These are phyloP conservation scores for Paramarasmius palmivorus DNA, from an alignment of 1,284 basidiomycete genomes.

Conservation along the genomic window DNA sequence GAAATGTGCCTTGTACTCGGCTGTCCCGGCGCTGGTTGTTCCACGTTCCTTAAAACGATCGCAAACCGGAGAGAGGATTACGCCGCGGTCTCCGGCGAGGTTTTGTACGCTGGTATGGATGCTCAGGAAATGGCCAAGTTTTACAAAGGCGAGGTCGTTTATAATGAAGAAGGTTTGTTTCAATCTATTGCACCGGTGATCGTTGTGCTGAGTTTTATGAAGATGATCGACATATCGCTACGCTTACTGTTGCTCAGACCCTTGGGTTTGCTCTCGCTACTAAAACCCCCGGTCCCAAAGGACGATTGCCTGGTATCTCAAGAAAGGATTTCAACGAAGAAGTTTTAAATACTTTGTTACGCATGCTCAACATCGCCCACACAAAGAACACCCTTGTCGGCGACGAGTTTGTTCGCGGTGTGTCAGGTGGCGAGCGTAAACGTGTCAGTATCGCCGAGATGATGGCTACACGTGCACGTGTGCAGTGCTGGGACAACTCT, in stretches of 20 bases:
- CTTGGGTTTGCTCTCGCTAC: slow-evolving; percentile 68
- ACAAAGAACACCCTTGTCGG: slow-evolving; percentile 81
- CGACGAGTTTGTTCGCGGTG: slow-evolving; percentile 81
- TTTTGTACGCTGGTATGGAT: slow-evolving; percentile 74
- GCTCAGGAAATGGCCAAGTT: slow-evolving; percentile 63
- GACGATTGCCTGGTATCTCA: slow-evolving; percentile 65
- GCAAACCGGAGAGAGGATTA: slow-evolving; percentile 72
- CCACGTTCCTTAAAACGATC: slow-evolving; percentile 77
- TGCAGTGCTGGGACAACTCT: slow-evolving; percentile 85
- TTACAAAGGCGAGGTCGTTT: slow-evolving; percentile 84
- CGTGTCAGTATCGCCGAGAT: slow-evolving; percentile 88
- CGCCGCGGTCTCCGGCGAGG: slow-evolving; percentile 59
- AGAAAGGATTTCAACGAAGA: slow-evolving; percentile 59
- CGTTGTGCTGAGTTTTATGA: slow-evolving; percentile 2
- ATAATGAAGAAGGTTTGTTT: slow-evolving; percentile 70
- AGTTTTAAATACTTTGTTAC: slow-evolving; percentile 64
- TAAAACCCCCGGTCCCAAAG: slow-evolving; percentile 70
- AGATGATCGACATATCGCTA: slow-evolving; percentile 80
- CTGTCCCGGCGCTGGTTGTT: slow-evolving; percentile 81
- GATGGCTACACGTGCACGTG: slow-evolving; percentile 76
- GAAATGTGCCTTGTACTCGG: slow-evolving; percentile 77
- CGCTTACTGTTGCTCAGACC: slow-evolving; percentile 76
- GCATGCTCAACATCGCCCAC: slow-evolving; percentile 80
- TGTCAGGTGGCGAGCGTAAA: slow-evolving; percentile 85
- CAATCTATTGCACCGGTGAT: background rate